phyloP scores from a whole-genome alignment of 352 stramenopile species.

The Aphanomyces euteiches region DNA sequence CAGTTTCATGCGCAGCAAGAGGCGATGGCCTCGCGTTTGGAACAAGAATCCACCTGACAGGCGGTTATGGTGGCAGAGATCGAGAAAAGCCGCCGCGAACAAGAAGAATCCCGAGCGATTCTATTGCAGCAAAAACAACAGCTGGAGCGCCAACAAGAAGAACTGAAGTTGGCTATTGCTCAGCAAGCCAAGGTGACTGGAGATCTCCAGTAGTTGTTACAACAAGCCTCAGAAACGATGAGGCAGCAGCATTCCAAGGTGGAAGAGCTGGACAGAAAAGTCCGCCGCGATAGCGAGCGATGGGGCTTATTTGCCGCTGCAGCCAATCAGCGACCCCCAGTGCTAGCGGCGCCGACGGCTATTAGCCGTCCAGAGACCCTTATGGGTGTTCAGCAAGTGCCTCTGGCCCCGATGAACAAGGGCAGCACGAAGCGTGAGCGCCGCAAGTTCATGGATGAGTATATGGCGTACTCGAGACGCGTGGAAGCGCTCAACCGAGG shows the following conservation, averaged over 20 bases:
- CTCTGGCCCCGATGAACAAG: constrained; percentile 9
- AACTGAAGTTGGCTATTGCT: neutral
- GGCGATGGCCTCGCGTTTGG: neutral
- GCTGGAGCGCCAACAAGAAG: neutral
- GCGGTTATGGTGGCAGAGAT: neutral
- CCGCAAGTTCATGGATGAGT: constrained; percentile 22
- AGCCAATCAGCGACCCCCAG: neutral
- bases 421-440: constrained; percentile 18
- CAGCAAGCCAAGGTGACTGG: constrained; percentile 1
- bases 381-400: constrained; percentile 11
- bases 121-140: neutral
- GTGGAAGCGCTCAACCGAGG: constrained; percentile 16
- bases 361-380: neutral
- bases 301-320: constrained; percentile 1
- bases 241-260: neutral
- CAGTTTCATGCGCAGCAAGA: no score
- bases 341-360: neutral
- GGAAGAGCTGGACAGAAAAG: neutral
- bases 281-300: constrained; percentile 5
- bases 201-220: neutral
- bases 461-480: constrained; percentile 21
- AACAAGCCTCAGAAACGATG: neutral
- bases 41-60: neutral
- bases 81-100: constrained; percentile 3
- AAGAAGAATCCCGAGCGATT: constrained; percentile 8